These are phyloP conservation scores for Ploettnerulaceae sp. DNA, from an alignment of 2,329 filamentous ascomycete species.

Conservation along the genomic window DNA sequence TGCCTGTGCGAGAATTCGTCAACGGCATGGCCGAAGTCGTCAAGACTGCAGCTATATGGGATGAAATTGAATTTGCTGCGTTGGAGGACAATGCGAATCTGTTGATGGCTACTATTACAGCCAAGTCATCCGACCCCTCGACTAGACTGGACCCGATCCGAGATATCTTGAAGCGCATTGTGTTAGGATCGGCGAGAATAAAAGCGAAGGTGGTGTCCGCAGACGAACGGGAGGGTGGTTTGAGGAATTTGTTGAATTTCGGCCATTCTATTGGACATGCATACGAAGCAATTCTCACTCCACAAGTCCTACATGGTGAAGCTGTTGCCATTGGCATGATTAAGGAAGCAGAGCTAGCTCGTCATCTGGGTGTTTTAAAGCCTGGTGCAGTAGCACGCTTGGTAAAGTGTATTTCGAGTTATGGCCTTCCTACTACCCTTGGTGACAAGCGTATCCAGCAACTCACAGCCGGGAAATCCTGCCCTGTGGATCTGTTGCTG, in stretches of 20 bases:
- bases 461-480: constrained; percentile 79
- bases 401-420: constrained; percentile 90
- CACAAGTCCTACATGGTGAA: constrained; percentile 92
- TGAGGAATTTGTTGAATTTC: constrained; percentile 94
- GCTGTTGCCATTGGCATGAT: constrained; percentile 98
- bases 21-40: constrained; percentile 99
- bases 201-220: constrained; percentile 93
- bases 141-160: constrained; percentile 65
- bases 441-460: constrained; percentile 78
- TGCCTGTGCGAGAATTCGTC: constrained; percentile 88
- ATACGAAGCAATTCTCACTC: constrained; percentile 90
- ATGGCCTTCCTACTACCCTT: constrained; percentile 80
- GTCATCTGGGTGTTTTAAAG: constrained; percentile 78
- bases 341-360: constrained; percentile 89
- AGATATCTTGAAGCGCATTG: constrained; percentile 64
- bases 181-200: constrained; percentile 84
- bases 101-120: constrained; percentile 69
- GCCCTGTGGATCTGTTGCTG: constrained; percentile 78
- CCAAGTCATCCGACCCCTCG: constrained; percentile 46
- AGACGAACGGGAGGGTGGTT: constrained; percentile 88
- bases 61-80: constrained; percentile 78
- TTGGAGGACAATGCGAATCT: constrained; percentile 76
- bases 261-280: constrained; percentile 98
- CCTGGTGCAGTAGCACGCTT: constrained; percentile 85
- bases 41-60: constrained; percentile 96